Evolutionary conservation across 148 eudicot genomes (phyloP).

Genomic region (Chenopodium album): DNA sequence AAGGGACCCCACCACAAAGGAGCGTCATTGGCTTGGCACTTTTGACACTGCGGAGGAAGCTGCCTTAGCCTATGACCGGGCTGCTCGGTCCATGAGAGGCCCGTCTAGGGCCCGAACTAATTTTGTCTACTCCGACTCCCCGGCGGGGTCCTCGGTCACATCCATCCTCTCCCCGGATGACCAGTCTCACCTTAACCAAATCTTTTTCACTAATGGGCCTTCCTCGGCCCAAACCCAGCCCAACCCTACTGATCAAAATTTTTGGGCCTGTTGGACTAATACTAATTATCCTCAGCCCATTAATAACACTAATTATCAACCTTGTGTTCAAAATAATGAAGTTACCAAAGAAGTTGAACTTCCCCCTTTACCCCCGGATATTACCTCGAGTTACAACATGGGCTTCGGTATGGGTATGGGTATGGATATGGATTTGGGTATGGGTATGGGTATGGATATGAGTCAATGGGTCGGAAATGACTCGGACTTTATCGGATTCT

Average conservation of each 20-base stretch:
- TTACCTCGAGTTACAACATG: constrained; percentile 27
- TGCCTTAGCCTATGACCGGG: constrained; percentile 38
- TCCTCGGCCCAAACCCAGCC: constrained; percentile 15
- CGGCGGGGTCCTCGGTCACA: constrained; percentile 33
- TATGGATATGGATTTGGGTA: constrained; percentile 5
- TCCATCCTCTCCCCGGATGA: constrained; percentile 38
- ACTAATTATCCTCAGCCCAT: constrained; percentile 14
- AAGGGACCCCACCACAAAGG: constrained; percentile 37
- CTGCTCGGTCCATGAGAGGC: constrained; percentile 43
- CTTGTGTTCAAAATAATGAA: background rate
- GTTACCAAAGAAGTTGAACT: constrained; percentile 27
- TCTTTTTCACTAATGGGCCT: constrained; percentile 23
- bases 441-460: constrained; percentile 23
- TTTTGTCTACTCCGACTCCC: constrained; percentile 37
- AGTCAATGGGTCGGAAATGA: constrained; percentile 26
- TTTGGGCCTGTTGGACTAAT: constrained; percentile 14
- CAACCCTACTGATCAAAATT: constrained; percentile 5
- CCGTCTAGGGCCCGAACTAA: constrained; percentile 35
- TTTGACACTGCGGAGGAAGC: constrained; percentile 41
- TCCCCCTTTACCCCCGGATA: constrained; percentile 38
- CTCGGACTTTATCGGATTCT: constrained; percentile 16
- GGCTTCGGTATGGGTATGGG: constrained; percentile 20
- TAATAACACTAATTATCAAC: background rate
- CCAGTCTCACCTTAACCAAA: constrained; percentile 30
- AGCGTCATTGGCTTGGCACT: constrained; percentile 44